Evolutionary conservation across 1,284 basidiomycete species (phyloP).

Genomic region (Anthracocystis panici-leucophaei): DNA sequence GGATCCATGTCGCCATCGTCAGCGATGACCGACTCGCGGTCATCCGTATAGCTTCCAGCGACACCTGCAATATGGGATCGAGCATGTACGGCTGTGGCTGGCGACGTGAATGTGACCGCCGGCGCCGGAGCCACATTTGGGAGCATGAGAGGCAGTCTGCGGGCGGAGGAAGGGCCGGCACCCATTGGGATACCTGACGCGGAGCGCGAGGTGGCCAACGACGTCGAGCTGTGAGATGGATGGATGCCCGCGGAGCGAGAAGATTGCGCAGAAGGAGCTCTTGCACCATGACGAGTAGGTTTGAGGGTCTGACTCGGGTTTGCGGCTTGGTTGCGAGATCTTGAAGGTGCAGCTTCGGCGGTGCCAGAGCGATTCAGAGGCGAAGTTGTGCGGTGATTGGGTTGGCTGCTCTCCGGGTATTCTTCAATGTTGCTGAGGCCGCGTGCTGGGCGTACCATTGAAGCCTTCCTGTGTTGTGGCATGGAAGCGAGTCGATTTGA

Average conservation of each 20-base stretch:
- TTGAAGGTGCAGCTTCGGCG: slow-evolving; percentile 18
- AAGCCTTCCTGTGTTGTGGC: slow-evolving; percentile 29
- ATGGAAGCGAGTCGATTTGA: slow-evolving; percentile 29
- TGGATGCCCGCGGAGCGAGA: slow-evolving; percentile 13
- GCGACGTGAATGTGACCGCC: slow-evolving; percentile 53
- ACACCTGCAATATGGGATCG: slow-evolving; percentile 28
- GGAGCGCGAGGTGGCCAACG: slow-evolving; percentile 23
- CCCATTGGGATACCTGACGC: slow-evolving; percentile 12
- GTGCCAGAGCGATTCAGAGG: slow-evolving; percentile 15
- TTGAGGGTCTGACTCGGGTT: slow-evolving; percentile 6
- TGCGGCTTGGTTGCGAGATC: slow-evolving; percentile 3
- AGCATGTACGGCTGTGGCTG: slow-evolving; percentile 47
- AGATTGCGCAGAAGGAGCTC: not conserved
- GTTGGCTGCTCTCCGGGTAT: slow-evolving; percentile 33
- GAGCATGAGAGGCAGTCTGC: slow-evolving; percentile 36
- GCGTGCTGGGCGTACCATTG: slow-evolving; percentile 32
- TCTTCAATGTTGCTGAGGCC: slow-evolving; percentile 52
- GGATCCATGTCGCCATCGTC: slow-evolving; percentile 46
- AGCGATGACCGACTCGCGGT: slow-evolving; percentile 41
- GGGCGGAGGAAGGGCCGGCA: slow-evolving; percentile 7
- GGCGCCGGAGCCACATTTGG: slow-evolving; percentile 48
- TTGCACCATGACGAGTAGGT: not conserved
- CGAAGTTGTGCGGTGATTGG: slow-evolving; percentile 15
- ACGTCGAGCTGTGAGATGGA: slow-evolving; percentile 23
- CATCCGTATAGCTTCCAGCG: slow-evolving; percentile 45